A percentile compares a stretch with the other conserved stretches of the same genome.
Evolutionary conservation across 2,329 filamentous ascomycete genomes (phyloP).

Genomic region (Sporothrix curviconia): DNA sequence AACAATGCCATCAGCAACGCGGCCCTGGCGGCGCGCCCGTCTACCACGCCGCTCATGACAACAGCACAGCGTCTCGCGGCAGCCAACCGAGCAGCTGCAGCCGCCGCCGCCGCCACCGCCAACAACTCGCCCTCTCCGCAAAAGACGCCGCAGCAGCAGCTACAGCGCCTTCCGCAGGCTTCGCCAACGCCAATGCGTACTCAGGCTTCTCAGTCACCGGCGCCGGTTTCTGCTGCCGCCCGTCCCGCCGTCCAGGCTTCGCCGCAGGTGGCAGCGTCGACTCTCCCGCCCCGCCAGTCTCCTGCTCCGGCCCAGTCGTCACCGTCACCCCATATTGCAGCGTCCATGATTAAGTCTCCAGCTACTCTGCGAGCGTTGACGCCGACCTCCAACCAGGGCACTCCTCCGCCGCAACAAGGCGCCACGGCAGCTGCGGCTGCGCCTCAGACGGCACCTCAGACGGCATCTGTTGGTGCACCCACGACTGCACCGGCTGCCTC

Average conservation of each 20-base stretch:
- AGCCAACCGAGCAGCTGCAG: neutral
- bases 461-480: neutral
- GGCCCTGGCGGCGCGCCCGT: slow-evolving; percentile 5
- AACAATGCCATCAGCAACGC: slow-evolving; percentile 13
- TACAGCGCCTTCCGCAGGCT: neutral
- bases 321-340: neutral
- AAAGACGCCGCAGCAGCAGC: neutral
- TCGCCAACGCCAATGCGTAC: neutral
- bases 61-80: slow-evolving; percentile 8
- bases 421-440: neutral
- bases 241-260: neutral
- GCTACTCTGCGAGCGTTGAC: neutral
- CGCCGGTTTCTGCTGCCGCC: neutral
- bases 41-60: slow-evolving; percentile 1
- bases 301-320: neutral
- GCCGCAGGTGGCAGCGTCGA: neutral
- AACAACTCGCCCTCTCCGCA: neutral
- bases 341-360: neutral
- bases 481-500: neutral
- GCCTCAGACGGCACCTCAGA: neutral
- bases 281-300: neutral
- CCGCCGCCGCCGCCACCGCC: neutral
- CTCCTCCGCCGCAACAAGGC: neutral
- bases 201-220: neutral
- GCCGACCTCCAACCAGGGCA: no score